Evolutionary conservation across 331 rosid species (phyloP), one percentile per base, ranked within the genome.

Genomic region (Ulmus americana): DNA sequence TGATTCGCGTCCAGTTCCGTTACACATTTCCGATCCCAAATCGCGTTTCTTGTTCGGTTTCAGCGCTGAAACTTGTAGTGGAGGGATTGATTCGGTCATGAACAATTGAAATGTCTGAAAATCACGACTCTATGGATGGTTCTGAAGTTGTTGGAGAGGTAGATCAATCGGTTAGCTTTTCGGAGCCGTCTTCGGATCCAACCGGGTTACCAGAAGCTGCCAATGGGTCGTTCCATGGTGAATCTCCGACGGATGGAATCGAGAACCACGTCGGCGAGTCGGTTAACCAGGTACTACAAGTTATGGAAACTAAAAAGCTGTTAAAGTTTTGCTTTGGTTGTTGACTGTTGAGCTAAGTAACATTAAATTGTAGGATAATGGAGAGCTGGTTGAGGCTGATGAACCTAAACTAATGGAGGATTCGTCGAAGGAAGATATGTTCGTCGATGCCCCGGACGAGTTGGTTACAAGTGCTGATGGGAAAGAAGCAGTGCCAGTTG

Each of bases 381-480:
- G 47, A 55, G 67, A 45, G 28, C 47, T 47, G 10, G 57, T 2
- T 47, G 79, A 63, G 55, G 45, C 63, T 22, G 94, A 78, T 68
- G 82, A 82, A 35, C 80, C 44, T 11, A 79, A 70, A 56, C 70
- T 66, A 20, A 13, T 56, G 6, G 96, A 86, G 80, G 95, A 87
- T 41, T 64, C 80, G n/a, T 81, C 76, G 28, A 83, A 71, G 57
- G 96, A 91, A 68, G 95, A 86, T 67, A 80, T 82, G 95, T 92
- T 92, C 69, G 97, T 83, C 6, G 98, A 92, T 80, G 85, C 95
- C 75, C 78, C 97, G 0, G 98, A 92, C 39, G 98, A 89, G 83
- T 62, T 86, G 64, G 73, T 2, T 35, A 70, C 56, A 64, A 77
- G 39, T 62, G 74, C 70, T 73, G 96, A 84, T 48, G 22, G 61